phyloP scores from a whole-genome alignment of 176 grass and related monocot genomes.

The Oryza glaberrima region DNA sequence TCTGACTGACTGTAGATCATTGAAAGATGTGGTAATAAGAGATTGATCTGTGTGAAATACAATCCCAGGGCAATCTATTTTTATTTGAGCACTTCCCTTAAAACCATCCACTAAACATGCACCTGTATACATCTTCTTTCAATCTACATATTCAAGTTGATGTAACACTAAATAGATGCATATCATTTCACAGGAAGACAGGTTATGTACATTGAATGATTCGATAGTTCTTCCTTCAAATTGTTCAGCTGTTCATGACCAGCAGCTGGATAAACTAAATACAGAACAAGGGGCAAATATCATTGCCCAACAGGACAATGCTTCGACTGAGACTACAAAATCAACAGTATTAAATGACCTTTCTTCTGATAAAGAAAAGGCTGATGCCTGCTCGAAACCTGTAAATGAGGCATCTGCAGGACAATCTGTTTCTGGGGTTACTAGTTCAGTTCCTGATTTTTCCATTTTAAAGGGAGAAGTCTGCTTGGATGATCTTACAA shows the following conservation, averaged over 20 bases:
- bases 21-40: not conserved
- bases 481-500: constrained; percentile 85
- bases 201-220: constrained; percentile 44
- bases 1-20: not conserved
- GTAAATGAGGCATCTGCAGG: constrained; percentile 46
- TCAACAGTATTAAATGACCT: constrained; percentile 61
- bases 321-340: constrained; percentile 60
- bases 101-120: not conserved
- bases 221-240: constrained; percentile 48
- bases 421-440: constrained; percentile 61
- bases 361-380: constrained; percentile 72
- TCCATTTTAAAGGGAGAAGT: constrained; percentile 84
- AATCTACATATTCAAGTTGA: constrained; percentile 33
- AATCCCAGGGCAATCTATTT: not conserved
- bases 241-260: constrained; percentile 30
- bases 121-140: not conserved
- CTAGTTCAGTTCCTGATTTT: constrained; percentile 76
- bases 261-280: constrained; percentile 32
- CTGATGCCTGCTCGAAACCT: constrained; percentile 58
- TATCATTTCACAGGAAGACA: constrained; percentile 64
- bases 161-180: constrained; percentile 39
- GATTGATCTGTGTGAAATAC: not conserved
- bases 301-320: constrained; percentile 52
- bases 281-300: constrained; percentile 36
- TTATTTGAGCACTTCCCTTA: not conserved